These are phyloP conservation scores for Aureobasidium vineae DNA, from an alignment of 2,329 filamentous ascomycete genomes.

Conservation along the genomic window DNA sequence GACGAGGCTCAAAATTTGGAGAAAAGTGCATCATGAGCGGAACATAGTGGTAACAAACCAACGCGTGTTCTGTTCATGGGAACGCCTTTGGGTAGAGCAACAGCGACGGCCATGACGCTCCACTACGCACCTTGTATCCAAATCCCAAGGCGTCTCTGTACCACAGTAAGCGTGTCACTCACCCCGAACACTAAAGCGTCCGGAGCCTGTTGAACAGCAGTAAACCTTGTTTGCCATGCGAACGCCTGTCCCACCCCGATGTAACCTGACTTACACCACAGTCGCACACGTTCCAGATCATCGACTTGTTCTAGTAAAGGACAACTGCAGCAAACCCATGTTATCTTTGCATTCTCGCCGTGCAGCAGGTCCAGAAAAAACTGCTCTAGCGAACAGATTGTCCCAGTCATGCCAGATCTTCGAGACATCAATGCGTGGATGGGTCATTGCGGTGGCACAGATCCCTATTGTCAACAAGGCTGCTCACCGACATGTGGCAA, in stretches of 20 bases:
- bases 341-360: not conserved
- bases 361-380: not conserved
- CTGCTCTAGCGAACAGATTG: not conserved
- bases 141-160: not conserved
- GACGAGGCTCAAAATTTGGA: too few relatives aligned
- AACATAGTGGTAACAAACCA: not conserved
- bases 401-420: not conserved
- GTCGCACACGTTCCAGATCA: not conserved
- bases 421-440: slow-evolving; percentile 1
- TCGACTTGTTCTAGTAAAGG: not conserved
- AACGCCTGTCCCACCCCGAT: not conserved
- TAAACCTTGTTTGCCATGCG: slow-evolving; percentile 7
- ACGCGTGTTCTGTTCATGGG: not conserved
- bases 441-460: not conserved
- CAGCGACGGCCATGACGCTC: not conserved
- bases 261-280: not conserved
- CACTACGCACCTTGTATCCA: not conserved
- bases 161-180: slow-evolving; percentile 2
- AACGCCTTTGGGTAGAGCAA: not conserved
- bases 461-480: not conserved
- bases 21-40: not conserved
- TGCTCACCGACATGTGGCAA: not conserved
- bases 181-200: not conserved
- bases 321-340: not conserved
- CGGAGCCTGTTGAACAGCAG: not conserved